Conservation (phyloP, 208 protist genomes). For the Spironucleus salmonicida region DNA sequence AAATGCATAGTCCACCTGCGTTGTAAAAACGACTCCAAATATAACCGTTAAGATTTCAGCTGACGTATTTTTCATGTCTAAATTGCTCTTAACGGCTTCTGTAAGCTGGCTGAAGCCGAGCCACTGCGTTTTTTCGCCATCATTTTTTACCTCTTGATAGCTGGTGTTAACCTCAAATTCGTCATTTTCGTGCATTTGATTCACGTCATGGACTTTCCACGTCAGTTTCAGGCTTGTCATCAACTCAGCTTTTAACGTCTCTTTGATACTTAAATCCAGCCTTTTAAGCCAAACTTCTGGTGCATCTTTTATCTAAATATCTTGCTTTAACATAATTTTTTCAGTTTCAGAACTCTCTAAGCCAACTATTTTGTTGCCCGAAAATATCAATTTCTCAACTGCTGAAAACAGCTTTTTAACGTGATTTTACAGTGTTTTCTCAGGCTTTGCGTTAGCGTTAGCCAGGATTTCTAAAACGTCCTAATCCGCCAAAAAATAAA, state of each 20-base stretch:
- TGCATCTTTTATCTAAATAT: not conserved
- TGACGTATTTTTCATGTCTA: not conserved
- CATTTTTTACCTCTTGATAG: not conserved
- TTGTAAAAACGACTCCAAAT: not conserved
- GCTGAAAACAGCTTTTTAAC: constrained; percentile 12
- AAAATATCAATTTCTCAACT: constrained; percentile 19
- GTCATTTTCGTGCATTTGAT: not conserved
- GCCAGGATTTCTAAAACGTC: constrained; percentile 94
- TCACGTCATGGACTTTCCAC: not conserved
- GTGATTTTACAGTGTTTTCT: not conserved
- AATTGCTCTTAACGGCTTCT: not conserved
- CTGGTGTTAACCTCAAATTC: not conserved
- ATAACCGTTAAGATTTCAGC: not conserved
- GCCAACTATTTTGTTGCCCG: not conserved
- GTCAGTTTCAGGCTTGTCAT: not conserved
- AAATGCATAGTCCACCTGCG: not conserved
- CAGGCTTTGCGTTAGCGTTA: constrained; percentile 13
- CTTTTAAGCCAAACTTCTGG: constrained; percentile 21
- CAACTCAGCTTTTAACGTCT: not conserved
- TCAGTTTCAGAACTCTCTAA: not conserved
- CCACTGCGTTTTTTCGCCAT: too few species aligned
- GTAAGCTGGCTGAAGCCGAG: too few species aligned
- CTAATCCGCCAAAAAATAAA: constrained; percentile 98
- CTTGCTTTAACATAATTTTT: not conserved
- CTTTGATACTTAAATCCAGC: not conserved